These are phyloP conservation scores for Hymenoscyphus albidus DNA, from an alignment of 2,329 filamentous ascomycete species.

Conservation along the genomic window DNA sequence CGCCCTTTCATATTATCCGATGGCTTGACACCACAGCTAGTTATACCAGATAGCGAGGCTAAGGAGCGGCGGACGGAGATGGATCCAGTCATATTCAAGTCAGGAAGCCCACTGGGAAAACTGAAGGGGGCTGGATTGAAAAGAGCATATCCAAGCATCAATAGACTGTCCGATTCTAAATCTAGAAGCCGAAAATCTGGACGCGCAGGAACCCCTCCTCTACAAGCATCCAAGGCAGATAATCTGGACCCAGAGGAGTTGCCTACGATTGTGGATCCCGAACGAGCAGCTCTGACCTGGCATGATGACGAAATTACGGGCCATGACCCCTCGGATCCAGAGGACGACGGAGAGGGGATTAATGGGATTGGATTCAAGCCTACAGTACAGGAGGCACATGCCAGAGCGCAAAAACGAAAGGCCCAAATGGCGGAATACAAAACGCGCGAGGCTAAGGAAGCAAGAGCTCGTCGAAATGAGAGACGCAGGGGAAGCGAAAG, in stretches of 20 bases:
- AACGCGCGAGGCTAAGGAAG: conserved; percentile 58
- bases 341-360: conserved; percentile 64
- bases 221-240: conserved; percentile 12
- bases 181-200: conserved; percentile 24
- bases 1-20: conserved; percentile 18
- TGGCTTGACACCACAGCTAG: conserved; percentile 18
- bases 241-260: conserved; percentile 12
- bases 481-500: conserved; percentile 39
- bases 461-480: conserved; percentile 52
- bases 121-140: conserved; percentile 17
- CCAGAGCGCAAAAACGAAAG: conserved; percentile 52
- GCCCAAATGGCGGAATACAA: conserved; percentile 61
- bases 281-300: conserved; percentile 59
- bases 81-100: conserved; percentile 30
- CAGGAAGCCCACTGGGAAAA: conserved; percentile 16
- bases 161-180: conserved; percentile 31
- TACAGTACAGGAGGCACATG: conserved; percentile 56
- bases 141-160: conserved; percentile 31
- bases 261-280: conserved; percentile 24
- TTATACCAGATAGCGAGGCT: conserved; percentile 12
- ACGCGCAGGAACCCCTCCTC: conserved; percentile 28
- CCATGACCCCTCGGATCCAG: conserved; percentile 60
- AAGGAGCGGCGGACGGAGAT: conserved; percentile 24
- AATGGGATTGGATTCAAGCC: conserved; percentile 66
- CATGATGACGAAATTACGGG: conserved; percentile 65